These are phyloP conservation scores for Sphagnum fallax DNA, from an alignment of 228 moss, liverwort and hornwort species.

Conservation along the genomic window DNA sequence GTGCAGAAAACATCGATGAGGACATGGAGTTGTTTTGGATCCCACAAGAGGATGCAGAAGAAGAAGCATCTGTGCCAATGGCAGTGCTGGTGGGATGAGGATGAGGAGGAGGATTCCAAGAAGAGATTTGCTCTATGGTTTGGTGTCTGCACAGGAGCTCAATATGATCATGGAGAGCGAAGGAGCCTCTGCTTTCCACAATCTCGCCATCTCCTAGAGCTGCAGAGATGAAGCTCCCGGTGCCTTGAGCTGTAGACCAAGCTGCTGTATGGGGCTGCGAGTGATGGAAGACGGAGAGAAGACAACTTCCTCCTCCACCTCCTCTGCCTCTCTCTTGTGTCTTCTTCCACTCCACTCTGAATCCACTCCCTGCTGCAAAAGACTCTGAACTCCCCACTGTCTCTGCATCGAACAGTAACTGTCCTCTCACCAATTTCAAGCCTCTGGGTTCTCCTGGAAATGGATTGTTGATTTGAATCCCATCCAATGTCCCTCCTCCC, in stretches of 20 bases:
- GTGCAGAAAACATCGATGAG: not conserved
- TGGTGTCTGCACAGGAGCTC: slow-evolving; percentile 57
- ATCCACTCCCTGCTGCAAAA: slow-evolving; percentile 44
- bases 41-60: not conserved
- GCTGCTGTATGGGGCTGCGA: slow-evolving; percentile 36
- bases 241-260: slow-evolving; percentile 42
- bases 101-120: not conserved
- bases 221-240: slow-evolving; percentile 43
- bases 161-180: slow-evolving; percentile 48
- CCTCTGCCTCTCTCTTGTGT: not conserved
- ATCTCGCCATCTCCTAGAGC: slow-evolving; percentile 52
- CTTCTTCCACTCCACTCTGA: slow-evolving; percentile 51
- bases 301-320: slow-evolving; percentile 16
- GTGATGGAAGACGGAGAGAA: slow-evolving; percentile 35
- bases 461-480: slow-evolving; percentile 50
- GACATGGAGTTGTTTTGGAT: not conserved
- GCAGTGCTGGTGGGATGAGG: not conserved
- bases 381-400: slow-evolving; percentile 20
- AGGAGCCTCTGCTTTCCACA: slow-evolving; percentile 65
- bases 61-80: not conserved
- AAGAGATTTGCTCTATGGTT: slow-evolving; percentile 41
- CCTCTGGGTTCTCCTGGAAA: slow-evolving; percentile 45
- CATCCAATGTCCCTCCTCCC: slow-evolving; percentile 26
- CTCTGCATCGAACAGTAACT: slow-evolving; percentile 33
- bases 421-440: slow-evolving; percentile 51